Percentiles rank a stretch among this genome's conserved stretches.
Evolutionary conservation across 1,284 basidiomycete genomes (phyloP).

Genomic region (Rhizoctonia solani): DNA sequence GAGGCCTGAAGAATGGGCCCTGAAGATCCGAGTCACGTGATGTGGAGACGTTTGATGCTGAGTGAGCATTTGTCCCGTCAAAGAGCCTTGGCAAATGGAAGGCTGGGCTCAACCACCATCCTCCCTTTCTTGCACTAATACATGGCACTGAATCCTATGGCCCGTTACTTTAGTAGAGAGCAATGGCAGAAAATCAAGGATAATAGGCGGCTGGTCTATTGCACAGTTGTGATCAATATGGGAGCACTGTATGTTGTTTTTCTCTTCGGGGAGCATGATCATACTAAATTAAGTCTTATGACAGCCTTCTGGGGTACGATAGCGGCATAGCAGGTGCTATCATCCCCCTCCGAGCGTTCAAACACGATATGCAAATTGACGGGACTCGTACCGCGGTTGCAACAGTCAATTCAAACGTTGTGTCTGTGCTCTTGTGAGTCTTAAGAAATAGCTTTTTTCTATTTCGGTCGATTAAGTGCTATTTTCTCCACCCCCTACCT

Average conservation of each 20-base stretch:
- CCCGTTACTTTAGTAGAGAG: not conserved
- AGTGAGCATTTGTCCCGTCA: not conserved
- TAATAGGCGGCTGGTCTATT: slow-evolving; percentile 2
- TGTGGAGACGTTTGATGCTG: not conserved
- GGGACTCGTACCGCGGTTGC: slow-evolving; percentile 30
- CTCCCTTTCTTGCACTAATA: not conserved
- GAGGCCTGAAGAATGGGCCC: not conserved
- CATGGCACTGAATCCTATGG: not conserved
- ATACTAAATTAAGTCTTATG: not conserved
- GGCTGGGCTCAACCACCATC: slow-evolving; percentile 15
- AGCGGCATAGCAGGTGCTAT: slow-evolving; percentile 36
- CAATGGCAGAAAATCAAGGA: not conserved
- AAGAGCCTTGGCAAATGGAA: not conserved
- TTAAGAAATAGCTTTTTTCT: too few species aligned
- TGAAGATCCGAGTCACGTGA: not conserved
- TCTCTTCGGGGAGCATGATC: not conserved
- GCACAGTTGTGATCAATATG: slow-evolving; percentile 29
- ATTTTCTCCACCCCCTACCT: not conserved
- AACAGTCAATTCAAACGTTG: slow-evolving; percentile 34
- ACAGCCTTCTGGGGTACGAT: slow-evolving; percentile 37
- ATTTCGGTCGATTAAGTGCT: not conserved
- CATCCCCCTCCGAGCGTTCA: slow-evolving; percentile 36
- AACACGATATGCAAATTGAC: slow-evolving; percentile 33
- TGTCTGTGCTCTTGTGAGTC: slow-evolving; percentile 37
- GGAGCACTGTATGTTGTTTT: slow-evolving; percentile 13